Base-by-base conservation (phyloP, 805 yeast species). In the Phaffomyces thermotolerans region DNA sequence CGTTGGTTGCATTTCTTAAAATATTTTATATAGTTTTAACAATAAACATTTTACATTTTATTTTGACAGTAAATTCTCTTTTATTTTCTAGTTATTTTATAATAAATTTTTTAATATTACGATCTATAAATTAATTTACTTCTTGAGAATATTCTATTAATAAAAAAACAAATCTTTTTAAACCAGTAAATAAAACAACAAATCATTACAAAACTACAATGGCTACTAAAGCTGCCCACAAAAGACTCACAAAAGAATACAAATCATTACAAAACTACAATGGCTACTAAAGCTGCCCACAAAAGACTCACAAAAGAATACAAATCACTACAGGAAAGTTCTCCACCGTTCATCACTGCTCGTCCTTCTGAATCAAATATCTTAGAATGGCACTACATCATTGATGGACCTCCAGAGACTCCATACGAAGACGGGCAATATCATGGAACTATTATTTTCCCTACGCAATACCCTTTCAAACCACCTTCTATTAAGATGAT, bases 391-490 rank as follows among this genome's bases (percentile, higher is more conserved):
- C 96, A 88, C 63, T 90, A 86, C 58, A 75, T 90, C 34, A 82
- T 90, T 36, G 81, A 87, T 1, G 98, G 98, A 0, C 96, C 97
- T 2, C 88, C 93, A 9, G 83, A 79, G 18, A 85, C 96, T 0
- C 95, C 95, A 4, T 90, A 81, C 62, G 82, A 73, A 42, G 78
- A 76, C 27, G 96, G 96, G 0, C 89, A 86, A 60, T 89, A 85
- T 59, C 95, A 87, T 58, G 96, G 96, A 1, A 73, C 80, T n/a
- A 68, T 89, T 14, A 66, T 78, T 14, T 87, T 89, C 58, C 95
- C 95, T 0, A 60, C 73, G 8, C 91, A 86, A 52, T 89, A 88
- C 54, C 96, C 96, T 0, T 87, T 84, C 68, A 79, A 82, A 49
- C 96, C 96, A 5, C 96, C 96, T 1, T 75, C 88, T 2, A 89